Evolutionary conservation across 163 green algal species (phyloP), one percentile per base, ranked within the genome.

Genomic region (Volvox carteri): DNA sequence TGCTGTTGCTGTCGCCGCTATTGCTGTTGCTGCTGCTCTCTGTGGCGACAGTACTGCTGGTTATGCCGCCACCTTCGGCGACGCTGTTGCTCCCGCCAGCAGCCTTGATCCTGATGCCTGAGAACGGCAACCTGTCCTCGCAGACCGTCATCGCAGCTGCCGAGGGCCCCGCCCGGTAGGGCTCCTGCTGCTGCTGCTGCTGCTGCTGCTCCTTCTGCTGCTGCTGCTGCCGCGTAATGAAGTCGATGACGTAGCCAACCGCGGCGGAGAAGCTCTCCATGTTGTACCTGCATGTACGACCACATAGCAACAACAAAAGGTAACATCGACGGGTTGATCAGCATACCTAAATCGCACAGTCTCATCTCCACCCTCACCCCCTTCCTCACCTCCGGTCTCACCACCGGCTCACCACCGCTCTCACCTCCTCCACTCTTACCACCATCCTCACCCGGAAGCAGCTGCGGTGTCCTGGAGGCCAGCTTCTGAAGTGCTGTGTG

Each of bases 261-360:
- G 41, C 70, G 25, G 70, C 70, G 33, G 39, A 30, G 39, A 78
- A 58, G 39, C 19, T 42, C 70, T 78, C 70, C 21, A 3, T 39
- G 70, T 78, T 78, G 70, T 78, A 78, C 70, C 70, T 78, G 33
- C 33, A 48, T 30, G 62, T n/a, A n/a, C n/a, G n/a, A n/a, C n/a
- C n/a, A n/a, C n/a, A n/a, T n/a, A n/a, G n/a, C n/a, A n/a, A n/a
- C 58, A 12, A 23, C 14, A 70, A n/a, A 19, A n/a, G 14, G 14
- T 11, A 23, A 58, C 48, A 14, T 11, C 48, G 48, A 11, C 11
- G 48, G 11, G 48, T 11, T 58, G 14, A 14, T 58, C 48, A 58
- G 48, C 48, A 58, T 58, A 23, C 12, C 14, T 58, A 11, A 58
- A 23, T 23, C 48, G 14, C 48, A 58, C 14, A 58, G 14, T 58